These are phyloP conservation scores for Pichia gijzeniarum DNA, from an alignment of 805 yeast species.

Conservation along the genomic window DNA sequence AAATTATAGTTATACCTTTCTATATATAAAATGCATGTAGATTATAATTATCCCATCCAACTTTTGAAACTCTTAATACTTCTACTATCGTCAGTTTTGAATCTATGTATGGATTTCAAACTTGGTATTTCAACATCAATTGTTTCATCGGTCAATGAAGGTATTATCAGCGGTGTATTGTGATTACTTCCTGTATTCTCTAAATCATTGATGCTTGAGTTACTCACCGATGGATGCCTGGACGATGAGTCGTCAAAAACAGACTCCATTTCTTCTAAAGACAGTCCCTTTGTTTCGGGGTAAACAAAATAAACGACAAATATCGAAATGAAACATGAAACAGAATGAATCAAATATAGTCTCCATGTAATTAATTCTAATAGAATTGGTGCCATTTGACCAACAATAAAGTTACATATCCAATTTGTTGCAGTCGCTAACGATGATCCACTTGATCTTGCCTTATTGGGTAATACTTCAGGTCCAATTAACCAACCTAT, in stretches of 20 bases:
- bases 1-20: slow-evolving; percentile 16
- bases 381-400: slow-evolving; percentile 83
- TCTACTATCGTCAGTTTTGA: slow-evolving; percentile 29
- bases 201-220: not conserved
- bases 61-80: slow-evolving; percentile 35
- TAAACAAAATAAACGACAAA: slow-evolving; percentile 64
- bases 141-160: not conserved
- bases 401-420: slow-evolving; percentile 88
- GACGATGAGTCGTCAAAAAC: slow-evolving; percentile 50
- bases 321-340: slow-evolving; percentile 68
- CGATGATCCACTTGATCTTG: slow-evolving; percentile 87
- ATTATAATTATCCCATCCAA: slow-evolving; percentile 5
- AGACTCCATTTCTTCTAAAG: slow-evolving; percentile 87
- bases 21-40: not conserved
- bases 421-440: slow-evolving; percentile 88
- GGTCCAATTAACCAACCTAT: slow-evolving; percentile 80
- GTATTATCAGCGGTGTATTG: slow-evolving; percentile 1
- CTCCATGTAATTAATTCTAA: slow-evolving; percentile 74
- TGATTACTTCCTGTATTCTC: not conserved
- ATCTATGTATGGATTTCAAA: slow-evolving; percentile 29
- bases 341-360: slow-evolving; percentile 75
- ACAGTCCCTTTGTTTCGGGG: slow-evolving; percentile 88
- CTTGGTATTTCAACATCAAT: slow-evolving; percentile 33
- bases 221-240: not conserved
- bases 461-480: slow-evolving; percentile 78